A percentile compares a stretch with the other conserved stretches of the same genome.
These are phyloP conservation scores for Penicillium pancosmium DNA, from an alignment of 495 filamentous ascomycete genomes.

Conservation along the genomic window DNA sequence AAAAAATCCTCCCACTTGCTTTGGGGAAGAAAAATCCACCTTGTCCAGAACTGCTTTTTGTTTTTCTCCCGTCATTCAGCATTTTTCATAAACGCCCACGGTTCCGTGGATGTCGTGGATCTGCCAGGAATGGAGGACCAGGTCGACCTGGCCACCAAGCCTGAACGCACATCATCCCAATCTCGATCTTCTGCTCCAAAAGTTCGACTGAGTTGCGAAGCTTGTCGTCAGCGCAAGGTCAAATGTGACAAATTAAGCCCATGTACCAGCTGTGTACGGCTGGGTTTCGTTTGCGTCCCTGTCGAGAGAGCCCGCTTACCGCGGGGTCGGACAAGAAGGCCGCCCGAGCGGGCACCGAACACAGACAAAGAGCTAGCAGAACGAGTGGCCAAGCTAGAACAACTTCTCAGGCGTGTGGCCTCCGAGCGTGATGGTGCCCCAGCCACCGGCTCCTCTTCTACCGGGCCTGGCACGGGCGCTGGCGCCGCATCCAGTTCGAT, in stretches of 20 bases:
- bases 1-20: too few relatives aligned
- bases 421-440: slow-evolving; percentile 16
- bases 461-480: neutral
- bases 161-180: slow-evolving; percentile 15
- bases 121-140: slow-evolving; percentile 16
- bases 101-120: slow-evolving; percentile 9
- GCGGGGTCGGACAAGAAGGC: slow-evolving; percentile 46
- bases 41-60: neutral
- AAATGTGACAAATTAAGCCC: slow-evolving; percentile 77
- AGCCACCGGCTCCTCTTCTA: neutral
- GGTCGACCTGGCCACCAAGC: slow-evolving; percentile 11
- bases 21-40: too few relatives aligned
- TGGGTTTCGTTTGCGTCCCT: slow-evolving; percentile 60
- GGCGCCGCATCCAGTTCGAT: neutral
- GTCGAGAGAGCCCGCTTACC: slow-evolving; percentile 41
- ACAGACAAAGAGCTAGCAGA: slow-evolving; percentile 29
- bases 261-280: slow-evolving; percentile 69
- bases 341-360: slow-evolving; percentile 16
- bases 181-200: slow-evolving; percentile 26
- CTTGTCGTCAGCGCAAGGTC: slow-evolving; percentile 74
- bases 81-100: too few relatives aligned
- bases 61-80: neutral
- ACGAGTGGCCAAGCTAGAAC: slow-evolving; percentile 35
- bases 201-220: slow-evolving; percentile 40
- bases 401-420: slow-evolving; percentile 26